These are phyloP conservation scores for Selaginella tamariscina DNA, from an alignment of 75 land plant genomes.

Conservation along the genomic window DNA sequence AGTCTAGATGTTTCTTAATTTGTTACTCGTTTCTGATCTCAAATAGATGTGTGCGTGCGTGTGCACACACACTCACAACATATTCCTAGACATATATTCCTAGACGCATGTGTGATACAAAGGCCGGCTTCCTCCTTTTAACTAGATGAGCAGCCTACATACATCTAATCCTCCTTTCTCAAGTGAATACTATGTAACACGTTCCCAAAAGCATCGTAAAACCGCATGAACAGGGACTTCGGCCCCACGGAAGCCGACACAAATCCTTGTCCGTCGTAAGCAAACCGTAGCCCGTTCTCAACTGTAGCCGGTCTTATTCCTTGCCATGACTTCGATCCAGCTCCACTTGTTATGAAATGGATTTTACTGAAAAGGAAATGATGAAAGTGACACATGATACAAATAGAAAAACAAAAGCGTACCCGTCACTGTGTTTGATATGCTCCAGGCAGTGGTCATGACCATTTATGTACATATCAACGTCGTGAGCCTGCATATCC, in stretches of 20 bases:
- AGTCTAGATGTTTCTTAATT: too few relatives aligned
- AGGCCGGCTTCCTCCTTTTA: too few relatives aligned
- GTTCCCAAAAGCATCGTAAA: conserved; percentile 55
- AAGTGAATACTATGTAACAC: conserved; percentile 20
- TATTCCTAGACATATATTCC: too few relatives aligned
- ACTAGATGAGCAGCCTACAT: too few relatives aligned
- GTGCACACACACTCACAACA: too few relatives aligned
- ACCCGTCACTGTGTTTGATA: conserved; percentile 63
- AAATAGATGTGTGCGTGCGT: too few relatives aligned
- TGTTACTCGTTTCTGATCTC: too few relatives aligned
- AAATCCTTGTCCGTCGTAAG: conserved; percentile 84
- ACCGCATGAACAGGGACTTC: conserved; percentile 16
- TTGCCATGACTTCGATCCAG: conserved; percentile 85
- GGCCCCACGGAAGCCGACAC: conserved; percentile 43
- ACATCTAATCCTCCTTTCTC: conserved; percentile 23
- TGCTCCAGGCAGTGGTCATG: conserved; percentile 93
- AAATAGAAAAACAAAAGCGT: neutral
- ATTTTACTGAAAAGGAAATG: conserved; percentile 33
- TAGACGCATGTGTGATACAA: too few relatives aligned
- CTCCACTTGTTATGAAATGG: conserved; percentile 77
- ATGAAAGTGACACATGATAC: neutral
- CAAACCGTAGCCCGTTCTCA: conserved; percentile 41
- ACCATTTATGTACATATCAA: conserved; percentile 81
- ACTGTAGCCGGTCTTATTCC: conserved; percentile 26
- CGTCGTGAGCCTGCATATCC: conserved; percentile 36